Evolutionary conservation across 495 filamentous ascomycete genomes (phyloP).

Genomic region (Apodospora peruviana): DNA sequence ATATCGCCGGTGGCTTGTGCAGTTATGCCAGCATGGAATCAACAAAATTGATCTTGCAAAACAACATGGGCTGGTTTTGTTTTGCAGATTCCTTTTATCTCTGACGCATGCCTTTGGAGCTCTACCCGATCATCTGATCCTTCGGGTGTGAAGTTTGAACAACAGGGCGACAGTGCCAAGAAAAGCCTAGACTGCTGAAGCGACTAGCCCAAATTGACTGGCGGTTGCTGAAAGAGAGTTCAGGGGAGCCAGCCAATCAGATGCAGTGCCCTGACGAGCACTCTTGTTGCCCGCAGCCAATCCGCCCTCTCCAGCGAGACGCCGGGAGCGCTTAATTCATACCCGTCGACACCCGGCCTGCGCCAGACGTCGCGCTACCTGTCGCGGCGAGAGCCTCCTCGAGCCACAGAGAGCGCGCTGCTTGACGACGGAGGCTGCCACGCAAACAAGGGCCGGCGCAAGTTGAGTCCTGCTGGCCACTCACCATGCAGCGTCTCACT

Average conservation of each 20-base stretch:
- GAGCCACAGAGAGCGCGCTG: slow-evolving; percentile 20
- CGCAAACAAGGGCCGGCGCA: slow-evolving; percentile 12
- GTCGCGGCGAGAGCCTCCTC: slow-evolving; percentile 8
- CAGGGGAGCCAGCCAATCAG: slow-evolving; percentile 26
- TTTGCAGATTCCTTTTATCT: too few species aligned
- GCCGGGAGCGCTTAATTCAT: slow-evolving; percentile 30
- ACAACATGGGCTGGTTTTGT: too few species aligned
- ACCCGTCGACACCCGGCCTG: slow-evolving; percentile 19
- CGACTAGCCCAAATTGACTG: background rate
- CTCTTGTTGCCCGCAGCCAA: slow-evolving; percentile 21
- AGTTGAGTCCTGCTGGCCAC: slow-evolving; percentile 7
- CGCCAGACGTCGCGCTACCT: slow-evolving; percentile 14
- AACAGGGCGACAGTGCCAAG: too few species aligned
- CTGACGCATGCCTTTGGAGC: too few species aligned
- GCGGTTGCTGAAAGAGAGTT: slow-evolving; percentile 13
- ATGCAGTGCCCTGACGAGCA: slow-evolving; percentile 2
- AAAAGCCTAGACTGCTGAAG: too few species aligned
- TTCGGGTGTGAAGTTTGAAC: too few species aligned
- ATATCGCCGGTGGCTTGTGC: too few species aligned
- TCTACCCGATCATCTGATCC: too few species aligned
- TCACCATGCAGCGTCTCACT: slow-evolving; percentile 5
- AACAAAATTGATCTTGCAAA: too few species aligned
- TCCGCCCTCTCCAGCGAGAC: slow-evolving; percentile 12
- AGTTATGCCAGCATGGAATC: too few species aligned
- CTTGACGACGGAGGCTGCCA: slow-evolving; percentile 12